phyloP scores from a whole-genome alignment of 2,329 filamentous ascomycete genomes.

The Colletotrichum spinosum region DNA sequence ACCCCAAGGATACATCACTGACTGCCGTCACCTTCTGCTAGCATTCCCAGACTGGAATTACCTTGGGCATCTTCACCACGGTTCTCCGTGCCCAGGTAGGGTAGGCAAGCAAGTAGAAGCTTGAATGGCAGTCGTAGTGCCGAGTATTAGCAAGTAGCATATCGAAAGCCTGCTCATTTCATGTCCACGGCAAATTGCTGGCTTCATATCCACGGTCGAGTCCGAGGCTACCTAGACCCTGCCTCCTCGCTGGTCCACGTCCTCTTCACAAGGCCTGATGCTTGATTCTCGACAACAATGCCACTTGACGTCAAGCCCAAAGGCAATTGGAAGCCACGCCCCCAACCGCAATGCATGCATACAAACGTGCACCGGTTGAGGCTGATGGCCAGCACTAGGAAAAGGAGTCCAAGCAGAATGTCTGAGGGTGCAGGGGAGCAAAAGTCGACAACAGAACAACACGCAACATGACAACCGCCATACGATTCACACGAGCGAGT shows the following conservation, averaged over 20 bases:
- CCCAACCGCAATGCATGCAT: not conserved
- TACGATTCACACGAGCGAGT: no score
- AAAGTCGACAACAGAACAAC: not conserved
- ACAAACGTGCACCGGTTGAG: not conserved
- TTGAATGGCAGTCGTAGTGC: no score
- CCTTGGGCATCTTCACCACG: no score
- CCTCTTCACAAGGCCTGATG: not conserved
- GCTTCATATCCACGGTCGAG: not conserved
- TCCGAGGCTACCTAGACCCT: constrained; percentile 10
- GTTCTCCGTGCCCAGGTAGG: no score
- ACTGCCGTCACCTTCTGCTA: no score
- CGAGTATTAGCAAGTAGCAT: no score
- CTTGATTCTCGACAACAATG: constrained; percentile 6
- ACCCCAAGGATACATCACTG: no score
- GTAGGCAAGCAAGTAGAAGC: no score
- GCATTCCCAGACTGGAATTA: no score
- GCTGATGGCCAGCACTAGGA: not conserved
- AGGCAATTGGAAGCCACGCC: constrained; percentile 9
- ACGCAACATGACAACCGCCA: not conserved
- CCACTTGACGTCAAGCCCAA: constrained; percentile 17
- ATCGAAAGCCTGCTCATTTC: no score
- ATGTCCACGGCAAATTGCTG: no score
- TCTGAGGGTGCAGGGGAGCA: not conserved
- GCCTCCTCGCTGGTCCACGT: not conserved
- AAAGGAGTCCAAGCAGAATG: constrained; percentile 6